A percentile compares a stretch with the other conserved stretches of the same genome.
phyloP scores from a whole-genome alignment of 2,329 filamentous ascomycete species.

The Didymella segeticola region DNA sequence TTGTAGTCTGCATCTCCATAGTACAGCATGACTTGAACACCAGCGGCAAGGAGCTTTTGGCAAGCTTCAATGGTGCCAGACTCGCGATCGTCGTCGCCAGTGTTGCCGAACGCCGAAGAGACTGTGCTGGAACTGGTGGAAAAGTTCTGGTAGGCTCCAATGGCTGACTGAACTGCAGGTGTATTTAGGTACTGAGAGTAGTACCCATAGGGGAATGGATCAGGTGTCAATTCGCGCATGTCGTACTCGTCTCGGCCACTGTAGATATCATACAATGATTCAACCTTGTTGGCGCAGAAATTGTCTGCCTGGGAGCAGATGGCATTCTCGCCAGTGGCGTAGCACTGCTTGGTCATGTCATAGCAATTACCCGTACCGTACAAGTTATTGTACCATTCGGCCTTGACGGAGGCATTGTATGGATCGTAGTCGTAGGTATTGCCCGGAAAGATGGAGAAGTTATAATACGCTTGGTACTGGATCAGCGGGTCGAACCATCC shows the following conservation, averaged over 20 bases:
- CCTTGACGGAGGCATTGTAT: conserved; percentile 58
- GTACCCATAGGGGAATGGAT: conserved; percentile 65
- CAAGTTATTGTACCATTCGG: conserved; percentile 64
- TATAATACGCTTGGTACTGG: conserved; percentile 65
- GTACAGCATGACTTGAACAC: conserved; percentile 53
- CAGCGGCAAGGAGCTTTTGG: conserved; percentile 47
- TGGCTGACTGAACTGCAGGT: conserved; percentile 60
- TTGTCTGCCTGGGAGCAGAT: conserved; percentile 62
- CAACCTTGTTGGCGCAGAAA: conserved; percentile 63
- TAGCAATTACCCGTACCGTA: conserved; percentile 68
- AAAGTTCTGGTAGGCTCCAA: conserved; percentile 68
- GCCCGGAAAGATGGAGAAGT: conserved; percentile 62
- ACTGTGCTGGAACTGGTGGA: conserved; percentile 56
- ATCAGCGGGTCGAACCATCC: conserved; percentile 65
- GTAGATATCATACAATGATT: conserved; percentile 59
- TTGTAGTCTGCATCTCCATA: conserved; percentile 59
- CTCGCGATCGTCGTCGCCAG: conserved; percentile 59
- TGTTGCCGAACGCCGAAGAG: conserved; percentile 53
- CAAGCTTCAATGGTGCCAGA: conserved; percentile 53
- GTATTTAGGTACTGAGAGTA: conserved; percentile 66
- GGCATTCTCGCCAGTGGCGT: conserved; percentile 57
- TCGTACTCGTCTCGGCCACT: conserved; percentile 66
- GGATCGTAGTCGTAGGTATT: conserved; percentile 64
- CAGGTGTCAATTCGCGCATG: conserved; percentile 61
- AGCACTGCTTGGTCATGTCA: conserved; percentile 64